phyloP scores from a whole-genome alignment of 1,139 yeast species.

The Taphrina sp. region DNA sequence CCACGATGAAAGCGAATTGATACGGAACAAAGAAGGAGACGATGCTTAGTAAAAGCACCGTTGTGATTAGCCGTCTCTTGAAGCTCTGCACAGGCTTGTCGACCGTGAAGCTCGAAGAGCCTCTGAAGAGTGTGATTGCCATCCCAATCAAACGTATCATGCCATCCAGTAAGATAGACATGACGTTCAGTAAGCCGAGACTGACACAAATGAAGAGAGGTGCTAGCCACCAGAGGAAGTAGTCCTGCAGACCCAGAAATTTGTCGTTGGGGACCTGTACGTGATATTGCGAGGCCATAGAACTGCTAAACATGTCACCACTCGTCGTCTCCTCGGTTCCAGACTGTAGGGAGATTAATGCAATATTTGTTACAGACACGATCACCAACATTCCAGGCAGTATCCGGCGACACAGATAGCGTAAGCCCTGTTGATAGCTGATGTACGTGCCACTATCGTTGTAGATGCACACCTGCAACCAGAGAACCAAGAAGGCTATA shows the following conservation, averaged over 20 bases:
- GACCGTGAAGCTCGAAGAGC: background rate
- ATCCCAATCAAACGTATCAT: background rate
- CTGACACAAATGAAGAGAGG: conserved; percentile 58
- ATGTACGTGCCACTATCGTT: conserved; percentile 49
- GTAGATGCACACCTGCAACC: conserved; percentile 41
- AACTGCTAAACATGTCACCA: conserved; percentile 26
- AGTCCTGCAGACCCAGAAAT: conserved; percentile 67
- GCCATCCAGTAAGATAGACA: conserved; percentile 9
- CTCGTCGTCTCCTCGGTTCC: conserved; percentile 11
- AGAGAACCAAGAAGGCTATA: conserved; percentile 40
- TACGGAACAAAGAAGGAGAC: conserved; percentile 70
- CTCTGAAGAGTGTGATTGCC: background rate
- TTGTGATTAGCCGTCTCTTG: conserved; percentile 37
- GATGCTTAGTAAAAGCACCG: conserved; percentile 46
- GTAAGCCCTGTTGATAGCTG: conserved; percentile 53
- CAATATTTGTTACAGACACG: conserved; percentile 49
- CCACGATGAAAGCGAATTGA: conserved; percentile 68
- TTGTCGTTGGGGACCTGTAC: conserved; percentile 9
- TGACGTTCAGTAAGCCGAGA: conserved; percentile 48
- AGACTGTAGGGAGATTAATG: conserved; percentile 34
- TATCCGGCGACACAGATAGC: conserved; percentile 43
- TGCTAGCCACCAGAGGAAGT: conserved; percentile 58
- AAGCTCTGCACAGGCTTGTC: conserved; percentile 17
- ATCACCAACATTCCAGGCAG: conserved; percentile 40
- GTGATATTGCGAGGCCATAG: background rate